These are phyloP conservation scores for Stagonosporopsis chrysanthemi DNA, from an alignment of 2,329 filamentous ascomycete species.

Conservation along the genomic window DNA sequence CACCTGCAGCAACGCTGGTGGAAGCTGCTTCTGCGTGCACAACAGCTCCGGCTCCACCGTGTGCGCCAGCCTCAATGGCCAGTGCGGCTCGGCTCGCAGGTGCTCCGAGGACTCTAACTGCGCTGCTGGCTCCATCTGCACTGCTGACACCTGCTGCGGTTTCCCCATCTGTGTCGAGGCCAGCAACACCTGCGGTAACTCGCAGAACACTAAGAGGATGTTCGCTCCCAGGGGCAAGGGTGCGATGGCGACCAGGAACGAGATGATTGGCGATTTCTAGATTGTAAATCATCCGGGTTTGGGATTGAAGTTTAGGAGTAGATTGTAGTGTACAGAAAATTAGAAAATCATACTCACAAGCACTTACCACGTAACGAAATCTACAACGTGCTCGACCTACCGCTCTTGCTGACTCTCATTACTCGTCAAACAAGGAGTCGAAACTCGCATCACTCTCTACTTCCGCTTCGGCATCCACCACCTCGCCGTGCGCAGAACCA, in stretches of 20 bases:
- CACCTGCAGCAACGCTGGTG: neutral
- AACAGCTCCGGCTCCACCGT: neutral
- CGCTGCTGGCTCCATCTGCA: slow-evolving; percentile 2
- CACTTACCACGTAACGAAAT: neutral
- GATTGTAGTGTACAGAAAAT: neutral
- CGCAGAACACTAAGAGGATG: slow-evolving; percentile 4
- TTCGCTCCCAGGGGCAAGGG: slow-evolving; percentile 5
- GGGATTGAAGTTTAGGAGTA: neutral
- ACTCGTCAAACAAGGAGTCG: neutral
- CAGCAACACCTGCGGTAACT: slow-evolving; percentile 3
- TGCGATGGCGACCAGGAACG: neutral
- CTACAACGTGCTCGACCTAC: neutral
- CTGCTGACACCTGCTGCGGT: slow-evolving; percentile 11
- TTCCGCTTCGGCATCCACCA: no score
- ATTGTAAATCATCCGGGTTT: neutral
- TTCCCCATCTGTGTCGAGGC: slow-evolving; percentile 9
- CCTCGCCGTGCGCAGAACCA: neutral
- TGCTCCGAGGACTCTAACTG: slow-evolving; percentile 8
- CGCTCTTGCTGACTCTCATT: neutral
- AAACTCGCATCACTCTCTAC: neutral
- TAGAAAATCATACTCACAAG: slow-evolving; percentile 2
- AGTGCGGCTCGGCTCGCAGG: neutral
- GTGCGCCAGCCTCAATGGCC: neutral
- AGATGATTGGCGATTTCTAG: neutral
- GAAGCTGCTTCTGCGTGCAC: slow-evolving; percentile 1